A percentile compares a stretch with the other conserved stretches of the same genome.
phyloP scores from a whole-genome alignment of 257 asterid genomes.

The Echites panduratus region DNA sequence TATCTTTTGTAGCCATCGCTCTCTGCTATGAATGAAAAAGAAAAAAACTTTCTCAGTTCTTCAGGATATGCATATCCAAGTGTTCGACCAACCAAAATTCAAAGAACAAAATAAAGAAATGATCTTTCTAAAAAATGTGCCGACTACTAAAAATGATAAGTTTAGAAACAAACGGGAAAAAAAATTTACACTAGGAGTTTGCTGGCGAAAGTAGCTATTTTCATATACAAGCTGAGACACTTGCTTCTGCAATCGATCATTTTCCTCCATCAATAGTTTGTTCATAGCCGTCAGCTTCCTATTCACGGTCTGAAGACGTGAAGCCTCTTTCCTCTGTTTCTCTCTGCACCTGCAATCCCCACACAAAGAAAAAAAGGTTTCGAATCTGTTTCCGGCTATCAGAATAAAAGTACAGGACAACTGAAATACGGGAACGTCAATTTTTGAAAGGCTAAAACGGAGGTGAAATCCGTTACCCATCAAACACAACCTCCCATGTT shows the following conservation, averaged over 20 bases:
- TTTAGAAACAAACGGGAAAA: not conserved
- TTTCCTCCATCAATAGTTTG: conserved; percentile 86
- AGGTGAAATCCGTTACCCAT: not conserved
- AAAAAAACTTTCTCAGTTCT: not conserved
- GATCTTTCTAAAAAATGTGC: not conserved
- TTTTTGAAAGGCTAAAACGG: not conserved
- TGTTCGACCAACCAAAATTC: not conserved
- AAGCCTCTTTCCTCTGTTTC: conserved; percentile 88
- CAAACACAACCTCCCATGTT: not conserved
- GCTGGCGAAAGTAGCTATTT: conserved; percentile 75
- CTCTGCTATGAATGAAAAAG: conserved; percentile 33
- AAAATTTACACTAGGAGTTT: conserved; percentile 47
- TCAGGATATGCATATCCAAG: not conserved
- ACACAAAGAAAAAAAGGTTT: not conserved
- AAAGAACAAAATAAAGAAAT: not conserved
- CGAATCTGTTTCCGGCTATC: not conserved
- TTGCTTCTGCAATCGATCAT: conserved; percentile 86
- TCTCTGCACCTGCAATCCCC: conserved; percentile 62
- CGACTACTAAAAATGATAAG: not conserved
- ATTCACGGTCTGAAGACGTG: conserved; percentile 74
- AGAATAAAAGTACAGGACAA: not conserved
- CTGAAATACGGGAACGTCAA: not conserved
- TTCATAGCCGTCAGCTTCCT: conserved; percentile 93
- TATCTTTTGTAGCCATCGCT: conserved; percentile 65
- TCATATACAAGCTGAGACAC: conserved; percentile 81